These are phyloP conservation scores for Poterioochromonas sp. DNA, from an alignment of 352 stramenopile species.

Conservation along the genomic window DNA sequence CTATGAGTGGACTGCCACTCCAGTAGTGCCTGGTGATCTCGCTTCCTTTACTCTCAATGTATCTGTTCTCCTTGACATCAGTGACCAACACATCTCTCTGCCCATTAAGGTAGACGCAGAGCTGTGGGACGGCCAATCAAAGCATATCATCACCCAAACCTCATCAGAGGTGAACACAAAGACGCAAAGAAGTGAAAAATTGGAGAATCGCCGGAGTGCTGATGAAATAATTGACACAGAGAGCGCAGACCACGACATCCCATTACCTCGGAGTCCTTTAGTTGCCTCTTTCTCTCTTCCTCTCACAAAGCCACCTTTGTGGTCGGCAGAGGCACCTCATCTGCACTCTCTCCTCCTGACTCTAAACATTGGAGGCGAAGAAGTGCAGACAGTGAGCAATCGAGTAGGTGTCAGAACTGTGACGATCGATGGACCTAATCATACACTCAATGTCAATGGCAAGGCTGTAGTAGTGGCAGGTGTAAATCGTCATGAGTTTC, in stretches of 20 bases:
- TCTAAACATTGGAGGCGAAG: conserved; percentile 34
- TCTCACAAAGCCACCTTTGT: conserved; percentile 17
- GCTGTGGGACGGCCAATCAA: background rate
- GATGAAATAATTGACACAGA: background rate
- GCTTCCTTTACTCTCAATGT: background rate
- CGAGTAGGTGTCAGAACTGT: conserved; percentile 64
- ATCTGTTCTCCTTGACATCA: background rate
- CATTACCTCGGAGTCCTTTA: conserved; percentile 19
- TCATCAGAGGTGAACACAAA: background rate
- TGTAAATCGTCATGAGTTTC: conserved; percentile 72
- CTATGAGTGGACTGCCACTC: conserved; percentile 13
- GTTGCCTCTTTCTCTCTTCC: conserved; percentile 21
- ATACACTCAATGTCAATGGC: conserved; percentile 58
- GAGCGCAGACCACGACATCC: conserved; percentile 21
- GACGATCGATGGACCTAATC: conserved; percentile 47
- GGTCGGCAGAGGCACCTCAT: conserved; percentile 44
- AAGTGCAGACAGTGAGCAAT: conserved; percentile 50
- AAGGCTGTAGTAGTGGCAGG: conserved; percentile 59
- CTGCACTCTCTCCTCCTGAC: conserved; percentile 47
- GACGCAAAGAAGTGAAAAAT: too few species aligned
- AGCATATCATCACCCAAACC: too few species aligned
- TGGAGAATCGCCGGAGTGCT: background rate
- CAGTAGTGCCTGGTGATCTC: background rate
- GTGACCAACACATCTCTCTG: too few species aligned
- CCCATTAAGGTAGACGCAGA: background rate